phyloP scores from a whole-genome alignment of 768 basidiomycete genomes.

The Phylloporus arenicola region DNA sequence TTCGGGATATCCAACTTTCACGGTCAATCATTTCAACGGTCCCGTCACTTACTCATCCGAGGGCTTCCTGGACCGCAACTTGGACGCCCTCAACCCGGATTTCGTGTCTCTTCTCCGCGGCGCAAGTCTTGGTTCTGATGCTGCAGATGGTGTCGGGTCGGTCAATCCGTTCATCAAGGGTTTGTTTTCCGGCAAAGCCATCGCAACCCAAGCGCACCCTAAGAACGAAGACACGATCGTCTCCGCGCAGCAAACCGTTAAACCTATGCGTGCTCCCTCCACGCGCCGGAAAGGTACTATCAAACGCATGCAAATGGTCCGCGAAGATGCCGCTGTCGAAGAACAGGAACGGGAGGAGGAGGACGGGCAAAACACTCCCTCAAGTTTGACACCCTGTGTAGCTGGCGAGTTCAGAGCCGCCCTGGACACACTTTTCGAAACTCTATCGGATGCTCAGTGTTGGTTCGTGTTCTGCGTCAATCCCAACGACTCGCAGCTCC shows the following conservation, averaged over 20 bases:
- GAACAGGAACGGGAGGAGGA: conserved; percentile 51
- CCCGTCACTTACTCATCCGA: conserved; percentile 90
- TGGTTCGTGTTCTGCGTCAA: conserved; percentile 94
- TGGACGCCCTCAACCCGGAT: conserved; percentile 87
- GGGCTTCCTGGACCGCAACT: conserved; percentile 81
- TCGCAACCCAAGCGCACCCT: conserved; percentile 90
- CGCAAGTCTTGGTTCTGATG: conserved; percentile 33
- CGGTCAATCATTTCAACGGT: conserved; percentile 86
- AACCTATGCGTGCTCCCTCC: conserved; percentile 91
- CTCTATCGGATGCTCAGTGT: conserved; percentile 80
- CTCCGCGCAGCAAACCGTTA: conserved; percentile 86
- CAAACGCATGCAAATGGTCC: conserved; percentile 45
- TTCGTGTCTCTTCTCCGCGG: conserved; percentile 88
- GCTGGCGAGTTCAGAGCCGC: conserved; percentile 86
- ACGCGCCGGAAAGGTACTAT: conserved; percentile 76
- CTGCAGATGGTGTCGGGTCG: conserved; percentile 68
- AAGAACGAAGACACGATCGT: conserved; percentile 94
- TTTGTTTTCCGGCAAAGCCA: conserved; percentile 81
- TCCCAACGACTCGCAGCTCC: conserved; percentile 92
- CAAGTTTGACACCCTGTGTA: conserved; percentile 56
- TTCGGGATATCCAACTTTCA: conserved; percentile 80
- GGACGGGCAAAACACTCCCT: conserved; percentile 29
- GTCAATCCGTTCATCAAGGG: conserved; percentile 89
- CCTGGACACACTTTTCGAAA: conserved; percentile 80
- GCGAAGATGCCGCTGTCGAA: conserved; percentile 18